Percentiles rank a stretch among this genome's conserved stretches.
phyloP scores from a whole-genome alignment of 495 filamentous ascomycete species.

The Astrothelium subdiscretum region DNA sequence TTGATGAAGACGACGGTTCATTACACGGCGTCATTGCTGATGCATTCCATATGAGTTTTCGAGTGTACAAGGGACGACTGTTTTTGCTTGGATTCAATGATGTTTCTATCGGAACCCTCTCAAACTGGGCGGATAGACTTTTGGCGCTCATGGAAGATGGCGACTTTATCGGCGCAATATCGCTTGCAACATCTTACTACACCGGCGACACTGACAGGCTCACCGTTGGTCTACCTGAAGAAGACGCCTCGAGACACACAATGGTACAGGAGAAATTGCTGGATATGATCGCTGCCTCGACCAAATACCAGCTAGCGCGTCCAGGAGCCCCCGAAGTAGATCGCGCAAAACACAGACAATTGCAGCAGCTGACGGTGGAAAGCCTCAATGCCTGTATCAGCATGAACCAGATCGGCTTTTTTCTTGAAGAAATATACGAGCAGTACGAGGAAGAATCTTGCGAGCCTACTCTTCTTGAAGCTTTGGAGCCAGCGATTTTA shows the following conservation, averaged over 20 bases:
- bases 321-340: conserved; percentile 39
- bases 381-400: conserved; percentile 74
- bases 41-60: conserved; percentile 96
- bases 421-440: conserved; percentile 84
- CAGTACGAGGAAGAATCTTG: conserved; percentile 70
- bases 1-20: conserved; percentile 75
- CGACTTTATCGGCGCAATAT: conserved; percentile 82
- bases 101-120: conserved; percentile 74
- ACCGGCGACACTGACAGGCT: conserved; percentile 78
- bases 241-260: conserved; percentile 58
- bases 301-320: conserved; percentile 73
- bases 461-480: conserved; percentile 70
- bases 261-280: conserved; percentile 81
- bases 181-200: conserved; percentile 84
- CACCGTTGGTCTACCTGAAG: conserved; percentile 86
- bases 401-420: conserved; percentile 63
- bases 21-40: conserved; percentile 96
- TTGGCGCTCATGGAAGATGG: conserved; percentile 91
- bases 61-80: conserved; percentile 83
- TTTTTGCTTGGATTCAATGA: conserved; percentile 89
- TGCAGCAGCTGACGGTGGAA: conserved; percentile 61
- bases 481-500: conserved; percentile 73
- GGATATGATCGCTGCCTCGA: conserved; percentile 88
- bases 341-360: conserved; percentile 25
- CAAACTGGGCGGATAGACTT: conserved; percentile 98